phyloP scores from a whole-genome alignment of 106 monocot species.

The Allium sativum region DNA sequence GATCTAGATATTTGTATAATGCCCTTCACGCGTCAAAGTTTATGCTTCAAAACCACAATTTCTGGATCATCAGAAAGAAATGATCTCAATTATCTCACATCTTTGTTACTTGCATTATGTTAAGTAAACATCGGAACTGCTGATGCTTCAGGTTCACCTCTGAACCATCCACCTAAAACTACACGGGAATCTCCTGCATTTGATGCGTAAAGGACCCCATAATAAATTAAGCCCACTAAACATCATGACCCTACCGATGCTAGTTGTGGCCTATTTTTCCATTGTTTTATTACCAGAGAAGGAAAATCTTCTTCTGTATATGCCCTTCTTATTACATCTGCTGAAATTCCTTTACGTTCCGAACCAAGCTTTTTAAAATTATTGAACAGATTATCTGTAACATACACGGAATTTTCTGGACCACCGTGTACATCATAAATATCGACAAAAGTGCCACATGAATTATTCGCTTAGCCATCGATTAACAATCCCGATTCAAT shows the following conservation, averaged over 20 bases:
- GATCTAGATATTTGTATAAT: constrained; percentile 45
- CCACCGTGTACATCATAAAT: constrained; percentile 16
- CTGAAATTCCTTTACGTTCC: constrained; percentile 13
- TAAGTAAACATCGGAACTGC: constrained; percentile 17
- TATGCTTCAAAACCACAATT: constrained; percentile 18
- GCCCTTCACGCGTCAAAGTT: constrained; percentile 21
- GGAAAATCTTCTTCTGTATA: constrained; percentile 67
- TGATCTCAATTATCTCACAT: constrained; percentile 12
- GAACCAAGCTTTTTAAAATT: constrained; percentile 13
- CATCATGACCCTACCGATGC: constrained; percentile 82
- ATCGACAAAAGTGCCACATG: constrained; percentile 15
- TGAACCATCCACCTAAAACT: constrained; percentile 23
- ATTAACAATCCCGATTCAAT: constrained; percentile 37
- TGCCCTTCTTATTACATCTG: constrained; percentile 51
- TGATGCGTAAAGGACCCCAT: constrained; percentile 52
- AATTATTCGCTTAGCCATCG: background rate
- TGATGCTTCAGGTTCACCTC: constrained; percentile 10
- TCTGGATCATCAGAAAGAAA: constrained; percentile 21
- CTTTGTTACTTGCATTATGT: constrained; percentile 16
- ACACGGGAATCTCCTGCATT: constrained; percentile 86
- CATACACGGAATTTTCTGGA: constrained; percentile 9
- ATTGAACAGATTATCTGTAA: constrained; percentile 8
- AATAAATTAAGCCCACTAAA: constrained; percentile 56
- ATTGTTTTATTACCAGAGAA: constrained; percentile 45
- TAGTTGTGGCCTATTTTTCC: constrained; percentile 46